Percentiles rank a stretch among this genome's conserved stretches.
Evolutionary conservation across 2,329 filamentous ascomycete genomes (phyloP).

Genomic region (Colletotrichum godetiae): DNA sequence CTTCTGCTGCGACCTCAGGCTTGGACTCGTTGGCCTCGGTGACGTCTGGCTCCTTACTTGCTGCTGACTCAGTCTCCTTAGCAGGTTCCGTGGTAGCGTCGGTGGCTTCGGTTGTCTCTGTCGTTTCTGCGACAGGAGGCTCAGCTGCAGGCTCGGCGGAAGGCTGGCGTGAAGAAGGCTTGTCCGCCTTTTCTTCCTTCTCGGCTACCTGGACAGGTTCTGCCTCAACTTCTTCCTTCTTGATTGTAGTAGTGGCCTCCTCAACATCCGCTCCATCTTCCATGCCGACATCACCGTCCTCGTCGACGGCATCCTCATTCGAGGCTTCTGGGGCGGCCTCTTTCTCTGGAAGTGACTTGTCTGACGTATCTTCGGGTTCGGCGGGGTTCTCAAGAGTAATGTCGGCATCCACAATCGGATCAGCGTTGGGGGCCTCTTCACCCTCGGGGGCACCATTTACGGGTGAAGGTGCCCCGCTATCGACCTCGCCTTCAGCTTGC

Average conservation of each 20-base stretch:
- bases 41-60: slow-evolving; percentile 22
- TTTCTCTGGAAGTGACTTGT: slow-evolving; percentile 27
- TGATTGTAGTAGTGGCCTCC: slow-evolving; percentile 47
- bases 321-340: slow-evolving; percentile 18
- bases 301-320: slow-evolving; percentile 51
- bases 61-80: slow-evolving; percentile 30
- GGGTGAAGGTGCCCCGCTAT: slow-evolving; percentile 52
- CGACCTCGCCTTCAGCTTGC: slow-evolving; percentile 52
- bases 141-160: slow-evolving; percentile 20
- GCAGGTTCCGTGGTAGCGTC: slow-evolving; percentile 26
- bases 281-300: slow-evolving; percentile 65
- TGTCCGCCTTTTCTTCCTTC: slow-evolving; percentile 38
- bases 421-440: slow-evolving; percentile 41
- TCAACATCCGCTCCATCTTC: slow-evolving; percentile 48
- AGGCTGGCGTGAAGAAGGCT: slow-evolving; percentile 32
- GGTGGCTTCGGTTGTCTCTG: slow-evolving; percentile 34
- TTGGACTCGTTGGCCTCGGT: neutral
- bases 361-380: slow-evolving; percentile 37
- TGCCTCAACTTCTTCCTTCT: slow-evolving; percentile 52
- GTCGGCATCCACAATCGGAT: slow-evolving; percentile 39
- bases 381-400: slow-evolving; percentile 48
- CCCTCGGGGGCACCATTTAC: slow-evolving; percentile 48
- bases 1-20: slow-evolving; percentile 37
- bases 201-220: slow-evolving; percentile 45
- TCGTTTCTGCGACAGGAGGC: slow-evolving; percentile 36